These are phyloP conservation scores for Rosa rugosa DNA, from an alignment of 306 rosid species.

Conservation along the genomic window DNA sequence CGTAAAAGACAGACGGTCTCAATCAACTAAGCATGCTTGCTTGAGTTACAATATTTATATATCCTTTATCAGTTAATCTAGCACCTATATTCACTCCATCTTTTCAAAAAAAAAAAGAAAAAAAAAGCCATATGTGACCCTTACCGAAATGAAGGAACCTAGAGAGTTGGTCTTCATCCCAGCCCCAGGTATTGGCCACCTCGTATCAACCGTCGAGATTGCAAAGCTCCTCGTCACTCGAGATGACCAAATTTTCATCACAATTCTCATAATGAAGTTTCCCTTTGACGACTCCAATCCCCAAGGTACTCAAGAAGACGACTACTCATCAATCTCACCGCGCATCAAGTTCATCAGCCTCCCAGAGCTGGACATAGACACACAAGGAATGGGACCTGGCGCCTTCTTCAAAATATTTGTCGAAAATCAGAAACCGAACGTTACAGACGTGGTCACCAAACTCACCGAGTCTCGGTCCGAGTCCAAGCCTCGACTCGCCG, in stretches of 20 bases:
- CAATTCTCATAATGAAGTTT: constrained; percentile 20
- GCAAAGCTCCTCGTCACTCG: constrained; percentile 33
- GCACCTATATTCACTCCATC: too few species aligned
- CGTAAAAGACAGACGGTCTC: too few species aligned
- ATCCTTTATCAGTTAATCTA: too few species aligned
- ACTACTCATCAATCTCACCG: background rate
- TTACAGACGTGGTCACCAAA: too few species aligned
- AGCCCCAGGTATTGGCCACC: constrained; percentile 28
- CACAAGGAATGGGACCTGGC: too few species aligned
- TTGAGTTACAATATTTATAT: too few species aligned
- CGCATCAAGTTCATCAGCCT: constrained; percentile 28
- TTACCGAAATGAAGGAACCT: constrained; percentile 9
- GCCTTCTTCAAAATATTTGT: background rate
- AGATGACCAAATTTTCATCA: constrained; percentile 23
- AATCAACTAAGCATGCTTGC: too few species aligned
- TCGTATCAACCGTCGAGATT: constrained; percentile 21
- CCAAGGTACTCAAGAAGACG: background rate
- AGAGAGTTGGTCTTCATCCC: constrained; percentile 44
- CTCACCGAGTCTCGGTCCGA: too few species aligned
- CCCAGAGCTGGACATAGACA: background rate
- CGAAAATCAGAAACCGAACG: background rate
- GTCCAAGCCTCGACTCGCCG: too few species aligned
- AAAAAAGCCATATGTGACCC: too few species aligned
- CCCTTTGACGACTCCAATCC: background rate
- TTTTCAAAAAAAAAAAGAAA: too few species aligned